Evolutionary conservation across 345 rosid species (phyloP), one percentile per base, ranked within the genome.

Genomic region (Combretum micranthum): DNA sequence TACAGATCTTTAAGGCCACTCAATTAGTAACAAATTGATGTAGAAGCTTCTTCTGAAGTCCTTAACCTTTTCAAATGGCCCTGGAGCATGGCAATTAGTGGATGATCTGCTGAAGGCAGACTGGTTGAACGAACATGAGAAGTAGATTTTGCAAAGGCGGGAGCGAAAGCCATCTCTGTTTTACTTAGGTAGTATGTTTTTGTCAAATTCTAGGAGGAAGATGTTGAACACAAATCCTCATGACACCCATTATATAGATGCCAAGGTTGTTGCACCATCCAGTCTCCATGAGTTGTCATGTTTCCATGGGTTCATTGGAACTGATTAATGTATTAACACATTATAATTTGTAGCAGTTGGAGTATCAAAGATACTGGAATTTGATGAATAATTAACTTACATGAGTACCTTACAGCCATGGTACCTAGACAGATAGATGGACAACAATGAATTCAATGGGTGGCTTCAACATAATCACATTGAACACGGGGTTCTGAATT

Each of bases 61-160:
- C 62, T 66, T 43, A 70, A 52, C 50, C 69, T 54, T 4, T 37
- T 17, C 42, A 69, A 58, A 11, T 59, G 71, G 26, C 49, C 69
- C 54, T 60, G 65, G 13, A 72, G 62, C 4, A 13, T 44, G 2
- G 15, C 16, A 16, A 15, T 52, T 18, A 69, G 61, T 39, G 74
- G 77, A 42, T 72, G 77, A 13, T 69, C 21, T 47, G 44, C 60
- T 11, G 69, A 60, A 12, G 80, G 77, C 42, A 72, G 56, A 42
- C 77, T 72, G 52, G 22, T 62, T 3, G 74, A 72, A 12, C 74
- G 74, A 47, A 20, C 50, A 16, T 72, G 77, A 52, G 45, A 45
- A 18, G 32, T 23, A 48, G 64, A 59, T 63, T 52, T 71, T 42
- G 52, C 55, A 17, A 26, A 17, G 20, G 8, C 39, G 8, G 4